Base-by-base conservation (phyloP, 306 rosid species). In the Astragalus membranaceus region DNA sequence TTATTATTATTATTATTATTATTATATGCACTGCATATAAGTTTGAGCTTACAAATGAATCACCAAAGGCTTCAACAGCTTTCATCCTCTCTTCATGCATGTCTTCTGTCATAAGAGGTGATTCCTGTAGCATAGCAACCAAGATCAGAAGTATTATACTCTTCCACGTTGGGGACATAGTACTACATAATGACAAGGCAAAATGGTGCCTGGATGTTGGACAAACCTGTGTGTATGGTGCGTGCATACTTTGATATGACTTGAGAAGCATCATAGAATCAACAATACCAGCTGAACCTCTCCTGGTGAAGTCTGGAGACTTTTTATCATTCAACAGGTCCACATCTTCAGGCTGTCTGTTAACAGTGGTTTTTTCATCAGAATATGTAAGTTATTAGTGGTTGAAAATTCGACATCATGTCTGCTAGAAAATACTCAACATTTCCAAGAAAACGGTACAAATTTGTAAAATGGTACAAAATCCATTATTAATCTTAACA, bases 61-160 rank as follows among this genome's bases (percentile, higher is more conserved):
- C 85, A 6, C 96, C 90, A 36, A 83, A 80, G 75, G 90, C 91
- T 82, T 94, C 97, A 53, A 90, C 95, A 68, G 97, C 96, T 75
- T 87, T 88, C 67, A 94, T 96, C 70, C 97, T 87, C 78, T 94
- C 98, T 83, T 94, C 98, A 72, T 94, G 98, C 97, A 94, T 94
- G 91, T 94, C 98, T 82, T 94, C 98, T 43, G 98, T 94, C 98
- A 90, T 87, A 33, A 94, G 94, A 54, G 98, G 98, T 78, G 92
- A 48, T 53, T 87, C 92, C 98, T 94, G 79, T 53, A 61, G 51
- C 62, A 82, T 54, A 48, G 76, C 46, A 60, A 61, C 64, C 39
- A 79, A 51, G 44, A 16, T 10, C 4, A 75, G 69, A 37, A 61
- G 44, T 46, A 62, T 61, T 56, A 67, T 53, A 72, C 46, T 67